Base-by-base conservation (phyloP, 257 asterid species). In the Fraxinus anomala region DNA sequence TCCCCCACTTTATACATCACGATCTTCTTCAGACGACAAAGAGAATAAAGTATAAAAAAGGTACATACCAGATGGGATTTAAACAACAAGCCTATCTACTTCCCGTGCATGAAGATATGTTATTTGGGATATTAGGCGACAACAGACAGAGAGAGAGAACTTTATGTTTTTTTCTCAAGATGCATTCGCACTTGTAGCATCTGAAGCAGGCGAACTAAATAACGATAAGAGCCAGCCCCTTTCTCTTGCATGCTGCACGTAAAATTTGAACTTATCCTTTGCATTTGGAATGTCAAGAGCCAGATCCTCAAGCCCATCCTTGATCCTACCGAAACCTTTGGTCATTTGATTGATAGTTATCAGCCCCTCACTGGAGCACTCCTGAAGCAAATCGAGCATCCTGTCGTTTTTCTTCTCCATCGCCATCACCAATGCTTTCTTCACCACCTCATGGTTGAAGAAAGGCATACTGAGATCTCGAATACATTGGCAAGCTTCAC, bases 381-480 rank as follows among this genome's bases (percentile, higher is more conserved):
- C 98, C 16, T 87, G 88, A 73, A 96, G 91, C 86, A 96, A 70
- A 44, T 86, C 89, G 81, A 96, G 91, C 88, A 96, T 89, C 87
- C 96, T 81, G 59, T 96, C 97, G 24, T 93, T 96, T 76, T 93
- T 96, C 98, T 96, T 93, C 92, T 96, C 99, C 99, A 96, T 96
- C 0, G 98, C 98, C 99, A 96, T 96, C n/a, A 96, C 98, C 77
- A 96, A 75, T 16, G 98, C 97, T 70, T 85, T 96, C 90, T 96
- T 96, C 89, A 96, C 99, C 76, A 96, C 99, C 79, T 96, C 99
- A 31, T 96, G 99, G 51, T 92, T 89, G 87, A 96, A 96, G 78
- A 96, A 96, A 4, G 98, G 95, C 99, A 96, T 93, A 19, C 80
- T 92, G 39, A 96, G 82, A 70, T 96, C 99, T 1, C 98, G 93